Evolutionary conservation across 148 eudicot genomes (phyloP), one percentile per base, ranked within the genome.

Genomic region (Nepenthes mirabilis): DNA sequence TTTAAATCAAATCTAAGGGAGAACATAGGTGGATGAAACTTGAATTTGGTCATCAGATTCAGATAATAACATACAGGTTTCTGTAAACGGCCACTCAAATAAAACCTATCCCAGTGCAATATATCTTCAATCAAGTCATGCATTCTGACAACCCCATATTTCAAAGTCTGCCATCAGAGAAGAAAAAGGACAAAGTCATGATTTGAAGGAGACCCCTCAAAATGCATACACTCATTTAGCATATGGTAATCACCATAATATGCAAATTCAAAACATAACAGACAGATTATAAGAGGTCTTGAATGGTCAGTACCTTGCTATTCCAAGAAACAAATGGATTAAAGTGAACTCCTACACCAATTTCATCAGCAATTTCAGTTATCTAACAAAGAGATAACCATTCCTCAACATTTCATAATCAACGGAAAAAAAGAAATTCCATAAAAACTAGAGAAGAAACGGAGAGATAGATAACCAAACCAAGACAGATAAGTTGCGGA

Each of bases 321-420:
- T 79, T 72, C 76, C 79, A 85, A 37, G 78, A 71, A 32, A 94
- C 87, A 79, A 75, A 89, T 36, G 99, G 97, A 66, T 94, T 94
- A 65, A 94, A 94, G 80, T 89, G 95, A 55, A 94, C 95, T 34
- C 95, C 95, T 3, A 82, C 90, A 60, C 99, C 99, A 65, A 93
- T 79, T 58, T 66, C 53, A 61, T 89, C 81, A 14, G 97, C 89
- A 70, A 84, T 79, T 12, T 56, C 65, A 65, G 84, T 81, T 58
- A 89, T 75, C 97, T 91, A 52, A 66, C 50, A 57, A 14, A 54
- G 45, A 45, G 36, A 47, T 64, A 65, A 58, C 51, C 11, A 77
- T 34, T 33, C 23, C 23, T 23, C 23, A 23, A 43, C 47, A 65
- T 11, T 36, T 62, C 54, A 60, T 12, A 74, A 37, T 35, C 11